phyloP scores from a whole-genome alignment of 768 basidiomycete species.

The Rhizopogon roseolus region DNA sequence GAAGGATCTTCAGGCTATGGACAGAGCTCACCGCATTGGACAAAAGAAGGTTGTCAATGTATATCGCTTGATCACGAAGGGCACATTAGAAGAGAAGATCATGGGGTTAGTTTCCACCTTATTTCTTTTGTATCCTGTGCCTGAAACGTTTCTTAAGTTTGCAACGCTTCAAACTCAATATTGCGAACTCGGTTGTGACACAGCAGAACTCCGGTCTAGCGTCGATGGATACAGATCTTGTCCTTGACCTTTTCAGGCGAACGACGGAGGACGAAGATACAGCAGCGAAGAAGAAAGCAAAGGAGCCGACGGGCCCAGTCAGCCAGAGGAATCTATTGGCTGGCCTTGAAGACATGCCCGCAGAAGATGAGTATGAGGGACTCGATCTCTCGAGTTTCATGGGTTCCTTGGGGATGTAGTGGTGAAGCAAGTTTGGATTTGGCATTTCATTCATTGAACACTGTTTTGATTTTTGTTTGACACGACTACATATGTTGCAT shows the following conservation, averaged over 20 bases:
- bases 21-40: constrained; percentile 94
- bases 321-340: constrained; percentile 82
- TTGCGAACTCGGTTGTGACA: constrained; percentile 93
- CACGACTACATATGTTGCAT: constrained; percentile 27
- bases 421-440: constrained; percentile 5
- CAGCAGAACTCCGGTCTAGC: constrained; percentile 93
- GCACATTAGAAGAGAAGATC: constrained; percentile 97
- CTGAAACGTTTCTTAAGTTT: constrained; percentile 44
- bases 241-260: constrained; percentile 86
- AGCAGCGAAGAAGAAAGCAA: constrained; percentile 42
- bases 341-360: constrained; percentile 86
- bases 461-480: constrained; percentile 8
- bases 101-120: constrained; percentile 74
- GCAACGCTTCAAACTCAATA: constrained; percentile 98
- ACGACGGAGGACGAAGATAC: constrained; percentile 76
- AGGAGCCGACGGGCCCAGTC: constrained; percentile 50
- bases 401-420: constrained; percentile 64
- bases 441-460: constrained; percentile 15
- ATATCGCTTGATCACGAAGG: constrained; percentile 94
- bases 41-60: constrained; percentile 99
- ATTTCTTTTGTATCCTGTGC: background rate
- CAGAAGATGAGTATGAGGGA: constrained; percentile 89
- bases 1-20: constrained; percentile 99
- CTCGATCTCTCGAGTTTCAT: constrained; percentile 86
- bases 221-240: constrained; percentile 97